Evolutionary conservation across 805 yeast genomes (phyloP), one percentile per base, ranked within the genome.

Genomic region (Ogataea ganodermae): DNA sequence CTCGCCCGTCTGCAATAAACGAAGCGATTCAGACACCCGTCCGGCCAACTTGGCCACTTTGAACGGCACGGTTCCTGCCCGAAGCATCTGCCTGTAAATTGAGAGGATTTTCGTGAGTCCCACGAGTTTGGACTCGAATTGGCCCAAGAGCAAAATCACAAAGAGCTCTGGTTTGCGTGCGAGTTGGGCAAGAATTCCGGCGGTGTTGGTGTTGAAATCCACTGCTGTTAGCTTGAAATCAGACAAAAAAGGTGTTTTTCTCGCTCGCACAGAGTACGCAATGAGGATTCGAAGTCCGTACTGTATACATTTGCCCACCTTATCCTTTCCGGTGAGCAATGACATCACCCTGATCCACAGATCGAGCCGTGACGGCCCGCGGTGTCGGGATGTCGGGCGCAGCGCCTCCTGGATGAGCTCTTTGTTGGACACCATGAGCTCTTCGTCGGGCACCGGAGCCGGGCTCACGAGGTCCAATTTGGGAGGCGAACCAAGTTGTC

Each of bases 41-140:
- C 52, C 53, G 24, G 61, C 41, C 14, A 79, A 52, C 21, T 68
- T 62, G 30, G 74, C 59, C 2, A 81, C 35, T 52, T 84, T 72
- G 63, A 83, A 80, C 1, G 89, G 89, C 6, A 86, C 73, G 37
- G 81, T 79, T 33, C 91, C 92, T 50, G 84, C 84, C 55, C 92
- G 73, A 54, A 85, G 65, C 45, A 82, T 73, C 59, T 83, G 89
- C 64, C 94, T 76, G 63, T 82, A 86, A 9, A 76, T 65, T 43
- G 75, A 77, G 44, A 78, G 69, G 49, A 75, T 79, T 30, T 62
- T 65, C 9, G 75, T 77, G 49, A 72, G 65, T n/a, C 74, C 82
- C 21, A 64, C 60, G 18, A 72, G 68, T 56, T 71, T 71, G 23
- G 65, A 57, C 37, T 69, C 63, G 46, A 76, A 71, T n/a, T 70